phyloP scores from a whole-genome alignment of 2,329 filamentous ascomycete species.

The Epichloe typhina region DNA sequence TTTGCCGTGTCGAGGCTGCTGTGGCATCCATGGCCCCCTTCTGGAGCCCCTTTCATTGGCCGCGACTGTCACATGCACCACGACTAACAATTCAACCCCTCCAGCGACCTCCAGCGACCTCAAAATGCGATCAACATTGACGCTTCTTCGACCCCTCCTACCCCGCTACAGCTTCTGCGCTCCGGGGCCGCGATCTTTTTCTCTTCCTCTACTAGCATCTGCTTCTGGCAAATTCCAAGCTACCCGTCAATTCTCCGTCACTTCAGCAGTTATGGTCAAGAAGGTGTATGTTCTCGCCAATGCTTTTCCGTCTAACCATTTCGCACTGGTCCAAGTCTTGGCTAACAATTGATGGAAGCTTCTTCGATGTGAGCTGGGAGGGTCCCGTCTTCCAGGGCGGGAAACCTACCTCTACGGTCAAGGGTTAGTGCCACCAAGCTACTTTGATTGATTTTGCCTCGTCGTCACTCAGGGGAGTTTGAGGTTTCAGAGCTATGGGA shows the following conservation, averaged over 20 bases:
- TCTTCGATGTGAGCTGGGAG: conserved; percentile 62
- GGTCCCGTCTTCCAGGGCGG: conserved; percentile 55
- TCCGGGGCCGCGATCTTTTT: conserved; percentile 26
- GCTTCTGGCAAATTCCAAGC: conserved; percentile 26
- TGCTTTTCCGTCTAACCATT: background rate
- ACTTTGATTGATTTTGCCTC: background rate
- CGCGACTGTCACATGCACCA: conserved; percentile 8
- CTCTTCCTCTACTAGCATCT: conserved; percentile 27
- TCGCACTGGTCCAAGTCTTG: background rate
- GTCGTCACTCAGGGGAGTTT: background rate
- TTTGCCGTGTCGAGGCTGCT: background rate
- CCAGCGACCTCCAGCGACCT: conserved; percentile 28
- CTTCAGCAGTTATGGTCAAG: conserved; percentile 58
- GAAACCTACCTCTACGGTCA: conserved; percentile 38
- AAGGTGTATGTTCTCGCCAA: conserved; percentile 44
- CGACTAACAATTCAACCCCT: conserved; percentile 27
- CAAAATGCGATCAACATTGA: conserved; percentile 29
- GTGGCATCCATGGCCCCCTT: background rate
- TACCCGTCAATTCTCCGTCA: conserved; percentile 32
- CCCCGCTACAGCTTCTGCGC: conserved; percentile 31
- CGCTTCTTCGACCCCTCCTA: conserved; percentile 31
- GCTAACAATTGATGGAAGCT: conserved; percentile 27
- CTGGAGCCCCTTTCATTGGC: conserved; percentile 1
- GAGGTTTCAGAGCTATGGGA: background rate
- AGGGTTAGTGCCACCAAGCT: conserved; percentile 37